These are phyloP conservation scores for Geosmithia putterillii DNA, from an alignment of 2,329 filamentous ascomycete species.

Conservation along the genomic window DNA sequence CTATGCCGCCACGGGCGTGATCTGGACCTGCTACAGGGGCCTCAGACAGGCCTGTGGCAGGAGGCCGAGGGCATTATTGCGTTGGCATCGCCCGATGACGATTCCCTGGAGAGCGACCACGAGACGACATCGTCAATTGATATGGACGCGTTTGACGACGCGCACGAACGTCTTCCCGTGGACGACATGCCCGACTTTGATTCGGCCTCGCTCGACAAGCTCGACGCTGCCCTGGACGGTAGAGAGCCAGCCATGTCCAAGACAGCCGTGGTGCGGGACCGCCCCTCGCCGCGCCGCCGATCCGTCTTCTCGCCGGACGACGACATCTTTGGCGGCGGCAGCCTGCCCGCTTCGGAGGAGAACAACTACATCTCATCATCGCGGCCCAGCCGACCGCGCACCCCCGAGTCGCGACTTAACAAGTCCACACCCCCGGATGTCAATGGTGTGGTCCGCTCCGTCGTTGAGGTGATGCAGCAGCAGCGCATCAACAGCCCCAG, in stretches of 20 bases:
- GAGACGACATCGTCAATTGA: conserved; percentile 25
- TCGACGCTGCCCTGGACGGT: conserved; percentile 28
- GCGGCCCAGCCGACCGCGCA: conserved; percentile 28
- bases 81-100: conserved; percentile 57
- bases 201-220: conserved; percentile 26
- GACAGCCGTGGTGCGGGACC: conserved; percentile 41
- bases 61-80: conserved; percentile 82
- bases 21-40: conserved; percentile 50
- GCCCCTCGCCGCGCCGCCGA: conserved; percentile 36
- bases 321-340: conserved; percentile 49
- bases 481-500: conserved; percentile 28
- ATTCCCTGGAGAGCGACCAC: conserved; percentile 21
- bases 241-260: conserved; percentile 31
- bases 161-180: conserved; percentile 23
- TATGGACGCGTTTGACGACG: conserved; percentile 21
- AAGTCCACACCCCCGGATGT: conserved; percentile 21
- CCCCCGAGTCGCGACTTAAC: conserved; percentile 21
- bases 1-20: conserved; percentile 58
- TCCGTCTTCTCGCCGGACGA: conserved; percentile 56
- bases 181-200: conserved; percentile 39
- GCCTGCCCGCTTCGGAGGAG: conserved; percentile 7
- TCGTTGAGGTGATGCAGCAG: conserved; percentile 53
- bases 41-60: conserved; percentile 53
- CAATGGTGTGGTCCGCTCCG: conserved; percentile 42
- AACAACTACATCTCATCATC: conserved; percentile 20